Percentiles rank a stretch among this genome's conserved stretches.
Evolutionary conservation across 345 rosid genomes (phyloP).

Genomic region (Litchi chinensis): DNA sequence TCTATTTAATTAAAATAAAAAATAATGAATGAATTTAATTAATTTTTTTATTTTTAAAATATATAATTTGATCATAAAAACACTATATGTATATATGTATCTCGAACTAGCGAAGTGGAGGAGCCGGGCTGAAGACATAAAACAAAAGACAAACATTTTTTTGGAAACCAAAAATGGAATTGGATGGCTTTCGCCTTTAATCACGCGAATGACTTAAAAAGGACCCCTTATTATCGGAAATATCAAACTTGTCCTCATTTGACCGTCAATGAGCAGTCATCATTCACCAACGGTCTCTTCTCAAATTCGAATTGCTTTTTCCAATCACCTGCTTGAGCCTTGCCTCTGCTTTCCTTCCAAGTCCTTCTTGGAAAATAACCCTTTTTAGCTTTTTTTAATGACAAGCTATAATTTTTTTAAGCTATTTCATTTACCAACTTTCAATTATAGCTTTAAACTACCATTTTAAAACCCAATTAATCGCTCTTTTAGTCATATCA

Average conservation of each 20-base stretch:
- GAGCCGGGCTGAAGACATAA: background rate
- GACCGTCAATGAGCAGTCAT: background rate
- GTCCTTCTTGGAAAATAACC: background rate
- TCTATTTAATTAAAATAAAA: too few species aligned
- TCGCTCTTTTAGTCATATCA: background rate
- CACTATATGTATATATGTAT: too few species aligned
- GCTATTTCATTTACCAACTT: slow-evolving; percentile 1
- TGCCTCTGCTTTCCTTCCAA: background rate
- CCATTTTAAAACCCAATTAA: background rate
- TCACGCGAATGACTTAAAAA: slow-evolving; percentile 29
- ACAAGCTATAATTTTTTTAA: too few species aligned
- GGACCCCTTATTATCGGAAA: slow-evolving; percentile 28
- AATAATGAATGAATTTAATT: too few species aligned
- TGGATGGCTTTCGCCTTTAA: slow-evolving; percentile 6
- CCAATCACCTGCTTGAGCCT: background rate
- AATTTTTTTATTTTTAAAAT: too few species aligned
- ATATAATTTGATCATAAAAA: too few species aligned
- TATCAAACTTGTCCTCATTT: slow-evolving; percentile 19
- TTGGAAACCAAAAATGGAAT: background rate
- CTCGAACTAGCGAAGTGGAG: background rate
- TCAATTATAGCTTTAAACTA: background rate
- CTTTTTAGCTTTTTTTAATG: background rate
- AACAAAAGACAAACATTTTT: background rate
- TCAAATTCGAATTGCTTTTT: background rate
- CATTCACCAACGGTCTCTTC: slow-evolving; percentile 18